phyloP scores from a whole-genome alignment of 1,284 basidiomycete species.

The Cryptococcus neoformans region DNA sequence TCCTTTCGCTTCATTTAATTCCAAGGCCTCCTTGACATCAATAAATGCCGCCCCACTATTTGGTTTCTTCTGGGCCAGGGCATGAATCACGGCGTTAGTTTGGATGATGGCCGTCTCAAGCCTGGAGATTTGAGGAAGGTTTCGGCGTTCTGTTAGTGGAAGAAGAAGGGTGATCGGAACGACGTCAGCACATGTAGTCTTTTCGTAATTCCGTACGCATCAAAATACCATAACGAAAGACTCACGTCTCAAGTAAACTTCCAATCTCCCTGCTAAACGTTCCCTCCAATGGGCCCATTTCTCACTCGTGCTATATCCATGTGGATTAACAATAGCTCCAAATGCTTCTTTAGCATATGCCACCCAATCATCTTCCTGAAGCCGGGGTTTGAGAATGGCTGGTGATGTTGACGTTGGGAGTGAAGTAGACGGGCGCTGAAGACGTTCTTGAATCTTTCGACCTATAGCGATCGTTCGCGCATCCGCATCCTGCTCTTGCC shows the following conservation, averaged over 20 bases:
- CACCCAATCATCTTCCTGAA: not conserved
- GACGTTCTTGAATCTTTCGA: constrained; percentile 1
- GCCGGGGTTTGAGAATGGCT: not conserved
- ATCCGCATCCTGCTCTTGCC: not conserved
- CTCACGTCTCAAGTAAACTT: constrained; percentile 2
- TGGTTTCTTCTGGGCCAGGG: constrained; percentile 4
- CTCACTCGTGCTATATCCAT: constrained; percentile 3
- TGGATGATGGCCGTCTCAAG: constrained; percentile 18
- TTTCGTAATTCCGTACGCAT: too few species aligned
- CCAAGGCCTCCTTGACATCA: constrained; percentile 1
- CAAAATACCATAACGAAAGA: not conserved
- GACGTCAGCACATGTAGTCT: too few species aligned
- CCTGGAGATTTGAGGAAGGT: not conserved
- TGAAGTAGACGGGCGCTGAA: not conserved
- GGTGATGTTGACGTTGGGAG: not conserved
- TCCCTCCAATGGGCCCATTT: constrained; percentile 8
- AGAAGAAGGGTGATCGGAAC: not conserved
- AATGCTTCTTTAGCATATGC: constrained; percentile 2
- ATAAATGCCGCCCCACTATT: constrained; percentile 18
- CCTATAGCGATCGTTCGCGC: not conserved
- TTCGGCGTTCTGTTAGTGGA: not conserved
- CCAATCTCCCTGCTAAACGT: not conserved
- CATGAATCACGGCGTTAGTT: constrained; percentile 5
- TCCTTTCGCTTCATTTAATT: too few species aligned
- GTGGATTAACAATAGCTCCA: constrained; percentile 11